phyloP scores from a whole-genome alignment of 1,139 yeast species.

The Candida sp. region DNA sequence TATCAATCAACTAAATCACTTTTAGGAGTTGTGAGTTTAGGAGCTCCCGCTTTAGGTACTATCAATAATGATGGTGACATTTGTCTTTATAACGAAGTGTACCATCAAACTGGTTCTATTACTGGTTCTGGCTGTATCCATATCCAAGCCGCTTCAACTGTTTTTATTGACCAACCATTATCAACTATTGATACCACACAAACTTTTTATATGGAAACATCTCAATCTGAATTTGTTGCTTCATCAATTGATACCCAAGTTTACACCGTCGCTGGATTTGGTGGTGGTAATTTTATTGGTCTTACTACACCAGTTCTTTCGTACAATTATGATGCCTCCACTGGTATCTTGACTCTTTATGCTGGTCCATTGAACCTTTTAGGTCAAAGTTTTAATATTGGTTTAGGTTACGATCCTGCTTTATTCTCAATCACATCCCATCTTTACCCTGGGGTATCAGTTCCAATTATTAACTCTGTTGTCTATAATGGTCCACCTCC shows the following conservation, averaged over 20 bases:
- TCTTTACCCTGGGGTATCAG: slow-evolving; percentile 12
- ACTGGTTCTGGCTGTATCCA: slow-evolving; percentile 25
- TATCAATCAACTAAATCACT: slow-evolving; percentile 13
- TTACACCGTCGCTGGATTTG: slow-evolving; percentile 28
- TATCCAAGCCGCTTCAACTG: slow-evolving; percentile 15
- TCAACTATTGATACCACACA: slow-evolving; percentile 18
- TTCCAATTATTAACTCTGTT: slow-evolving; percentile 10
- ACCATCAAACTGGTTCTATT: slow-evolving; percentile 15
- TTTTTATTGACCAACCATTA: slow-evolving; percentile 11
- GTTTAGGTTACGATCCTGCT: slow-evolving; percentile 15
- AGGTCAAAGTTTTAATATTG: slow-evolving; percentile 19
- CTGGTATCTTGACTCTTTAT: slow-evolving; percentile 19
- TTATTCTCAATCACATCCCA: slow-evolving; percentile 11
- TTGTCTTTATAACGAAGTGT: slow-evolving; percentile 20
- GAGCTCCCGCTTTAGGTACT: slow-evolving; percentile 14
- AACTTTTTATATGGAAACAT: slow-evolving; percentile 13
- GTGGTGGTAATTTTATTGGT: slow-evolving; percentile 26
- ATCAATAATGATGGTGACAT: slow-evolving; percentile 22
- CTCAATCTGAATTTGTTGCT: slow-evolving; percentile 17
- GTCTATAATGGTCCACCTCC: slow-evolving; percentile 19
- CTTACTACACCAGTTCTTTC: slow-evolving; percentile 14
- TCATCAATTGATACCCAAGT: slow-evolving; percentile 15
- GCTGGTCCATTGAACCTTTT: slow-evolving; percentile 4
- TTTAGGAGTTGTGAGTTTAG: slow-evolving; percentile 12
- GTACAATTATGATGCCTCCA: slow-evolving; percentile 10